Evolutionary conservation across 441 rosid genomes (phyloP), one percentile per base, ranked within the genome.

Genomic region (Hypseocharis bilobata): DNA sequence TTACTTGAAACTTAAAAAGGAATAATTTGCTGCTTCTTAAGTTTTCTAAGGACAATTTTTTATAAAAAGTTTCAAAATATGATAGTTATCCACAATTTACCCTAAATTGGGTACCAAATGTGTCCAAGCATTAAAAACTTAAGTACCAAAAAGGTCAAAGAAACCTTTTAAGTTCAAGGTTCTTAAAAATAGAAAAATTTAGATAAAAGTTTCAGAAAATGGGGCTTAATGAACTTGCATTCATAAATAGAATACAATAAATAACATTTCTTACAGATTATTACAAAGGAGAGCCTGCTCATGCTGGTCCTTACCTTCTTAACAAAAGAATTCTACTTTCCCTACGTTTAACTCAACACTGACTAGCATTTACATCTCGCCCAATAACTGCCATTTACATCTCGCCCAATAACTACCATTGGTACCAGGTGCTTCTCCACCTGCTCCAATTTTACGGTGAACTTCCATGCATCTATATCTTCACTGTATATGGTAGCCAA

Each of bases 261-360:
- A 64, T 60, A 40, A n/a, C 64, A 45, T 57, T 72, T 63, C 69
- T 26, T 49, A 45, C 38, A 64, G 10, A 6, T 71, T 79, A 75
- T 67, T 76, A 36, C 65, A 72, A 69, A 60, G 4, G 7, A 0
- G 4, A 32, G 4, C 4, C 7, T n/a, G n/a, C 7, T 32, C 7
- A 6, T 34, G 40, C 10, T 10, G 40, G 10, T 11, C 8, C 63
- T 49, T 54, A 30, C 5, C 25, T 25, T 59, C 60, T 23, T 29
- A 22, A 28, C 64, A 58, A 60, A 14, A 42, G 2, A 13, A 45
- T 45, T 47, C 29, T 64, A 72, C 25, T 72, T 22, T n/a, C 67
- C 51, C 70, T 62, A 28, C 51, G 2, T 0, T 56, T 26, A 20
- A 63, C 27, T 28, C 17, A 26, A 42, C 20, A 13, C 11, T 34